Evolutionary conservation across 257 asterid species (phyloP).

Genomic region (Solanum virginianum): DNA sequence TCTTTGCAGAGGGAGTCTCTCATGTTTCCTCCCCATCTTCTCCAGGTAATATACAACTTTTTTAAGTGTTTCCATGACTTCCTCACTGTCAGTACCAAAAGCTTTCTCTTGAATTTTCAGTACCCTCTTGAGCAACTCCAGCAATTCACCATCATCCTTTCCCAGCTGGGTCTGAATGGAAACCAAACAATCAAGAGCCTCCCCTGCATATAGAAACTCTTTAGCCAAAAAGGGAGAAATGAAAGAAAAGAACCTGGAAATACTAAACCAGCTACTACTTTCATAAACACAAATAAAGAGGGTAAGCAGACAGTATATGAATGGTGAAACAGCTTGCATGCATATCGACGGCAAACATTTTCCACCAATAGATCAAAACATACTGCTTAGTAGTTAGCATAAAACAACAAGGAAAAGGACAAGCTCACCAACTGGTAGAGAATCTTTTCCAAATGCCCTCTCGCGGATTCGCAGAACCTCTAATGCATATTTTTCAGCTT

Average conservation of each 20-base stretch:
- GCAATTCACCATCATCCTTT: conserved; percentile 43
- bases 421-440: conserved; percentile 77
- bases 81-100: conserved; percentile 63
- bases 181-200: conserved; percentile 93
- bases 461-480: conserved; percentile 62
- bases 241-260: neutral
- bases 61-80: conserved; percentile 67
- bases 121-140: conserved; percentile 64
- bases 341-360: neutral
- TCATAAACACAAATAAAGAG: neutral
- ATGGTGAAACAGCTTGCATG: neutral
- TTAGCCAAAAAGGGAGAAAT: neutral
- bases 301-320: neutral
- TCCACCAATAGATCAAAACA: neutral
- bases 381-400: neutral
- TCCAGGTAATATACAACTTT: conserved; percentile 55
- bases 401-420: neutral
- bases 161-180: conserved; percentile 53
- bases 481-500: conserved; percentile 67
- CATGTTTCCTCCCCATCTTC: conserved; percentile 55
- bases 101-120: conserved; percentile 67
- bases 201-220: conserved; percentile 38
- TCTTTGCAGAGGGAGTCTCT: conserved; percentile 57
- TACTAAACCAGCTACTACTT: neutral
- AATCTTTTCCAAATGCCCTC: conserved; percentile 72